Evolutionary conservation across 2,329 filamentous ascomycete genomes (phyloP).

Genomic region (Graphilbum sp.): DNA sequence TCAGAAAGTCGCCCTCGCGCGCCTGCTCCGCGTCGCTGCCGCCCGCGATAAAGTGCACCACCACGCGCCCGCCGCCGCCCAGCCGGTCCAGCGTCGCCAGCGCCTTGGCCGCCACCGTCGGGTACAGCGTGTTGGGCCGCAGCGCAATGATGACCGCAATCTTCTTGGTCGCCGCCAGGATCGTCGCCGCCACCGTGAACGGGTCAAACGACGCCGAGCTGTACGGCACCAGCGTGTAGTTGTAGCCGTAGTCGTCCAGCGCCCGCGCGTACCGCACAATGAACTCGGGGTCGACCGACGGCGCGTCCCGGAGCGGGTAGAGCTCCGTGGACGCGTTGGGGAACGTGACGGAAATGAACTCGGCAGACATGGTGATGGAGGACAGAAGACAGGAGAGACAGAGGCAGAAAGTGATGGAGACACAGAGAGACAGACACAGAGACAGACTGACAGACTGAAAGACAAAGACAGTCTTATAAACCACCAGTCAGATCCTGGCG

Average conservation of each 20-base stretch:
- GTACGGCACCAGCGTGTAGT: slow-evolving; percentile 46
- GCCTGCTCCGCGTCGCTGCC: slow-evolving; percentile 44
- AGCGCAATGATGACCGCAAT: slow-evolving; percentile 45
- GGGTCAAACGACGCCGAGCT: slow-evolving; percentile 37
- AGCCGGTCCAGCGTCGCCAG: slow-evolving; percentile 46
- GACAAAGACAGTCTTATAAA: no score
- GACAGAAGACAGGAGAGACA: background rate
- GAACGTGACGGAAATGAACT: slow-evolving; percentile 43
- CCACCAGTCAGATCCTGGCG: no score
- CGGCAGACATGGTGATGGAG: slow-evolving; percentile 26
- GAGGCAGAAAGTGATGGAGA: no score
- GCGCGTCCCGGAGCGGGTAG: slow-evolving; percentile 31
- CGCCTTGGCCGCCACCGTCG: slow-evolving; percentile 44
- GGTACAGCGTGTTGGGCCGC: slow-evolving; percentile 44
- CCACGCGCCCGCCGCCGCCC: slow-evolving; percentile 37
- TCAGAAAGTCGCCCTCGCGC: slow-evolving; percentile 40
- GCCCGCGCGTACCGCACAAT: slow-evolving; percentile 38
- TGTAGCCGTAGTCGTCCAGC: slow-evolving; percentile 43
- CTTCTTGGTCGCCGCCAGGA: slow-evolving; percentile 38
- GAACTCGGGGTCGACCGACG: slow-evolving; percentile 33
- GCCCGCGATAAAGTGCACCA: slow-evolving; percentile 43
- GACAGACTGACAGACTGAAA: no score
- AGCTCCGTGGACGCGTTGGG: slow-evolving; percentile 41
- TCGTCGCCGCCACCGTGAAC: slow-evolving; percentile 42
- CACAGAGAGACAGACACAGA: no score